These are phyloP conservation scores for Cadophora malorum DNA, from an alignment of 2,329 filamentous ascomycete genomes.

Conservation along the genomic window DNA sequence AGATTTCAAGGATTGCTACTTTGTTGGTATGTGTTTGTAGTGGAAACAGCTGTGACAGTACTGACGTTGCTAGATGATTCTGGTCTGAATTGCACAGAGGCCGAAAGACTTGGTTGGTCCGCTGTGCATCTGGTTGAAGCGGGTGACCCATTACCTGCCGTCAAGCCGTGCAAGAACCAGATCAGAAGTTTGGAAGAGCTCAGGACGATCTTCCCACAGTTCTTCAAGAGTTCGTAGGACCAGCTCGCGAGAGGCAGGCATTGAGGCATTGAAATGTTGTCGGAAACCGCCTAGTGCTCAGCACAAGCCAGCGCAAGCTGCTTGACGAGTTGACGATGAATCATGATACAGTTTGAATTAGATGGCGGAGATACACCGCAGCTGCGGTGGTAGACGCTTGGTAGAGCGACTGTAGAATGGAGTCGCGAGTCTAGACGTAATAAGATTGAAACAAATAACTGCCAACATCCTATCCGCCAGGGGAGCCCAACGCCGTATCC, in stretches of 20 bases:
- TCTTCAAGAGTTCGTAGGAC: slow-evolving; percentile 70
- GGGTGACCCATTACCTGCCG: slow-evolving; percentile 65
- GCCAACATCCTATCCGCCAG: neutral
- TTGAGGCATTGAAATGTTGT: neutral
- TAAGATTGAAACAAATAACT: neutral
- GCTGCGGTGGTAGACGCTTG: neutral
- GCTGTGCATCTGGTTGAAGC: slow-evolving; percentile 86
- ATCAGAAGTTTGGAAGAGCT: slow-evolving; percentile 80
- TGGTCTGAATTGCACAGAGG: slow-evolving; percentile 77
- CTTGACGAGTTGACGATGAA: neutral
- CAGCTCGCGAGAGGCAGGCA: neutral
- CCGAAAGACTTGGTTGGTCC: slow-evolving; percentile 83
- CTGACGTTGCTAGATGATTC: slow-evolving; percentile 74
- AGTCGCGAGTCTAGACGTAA: neutral
- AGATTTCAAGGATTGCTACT: slow-evolving; percentile 78
- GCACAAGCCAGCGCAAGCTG: neutral
- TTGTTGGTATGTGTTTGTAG: slow-evolving; percentile 75
- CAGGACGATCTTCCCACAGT: slow-evolving; percentile 76
- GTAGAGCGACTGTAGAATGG: neutral
- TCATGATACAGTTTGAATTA: neutral
- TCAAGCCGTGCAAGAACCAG: slow-evolving; percentile 73
- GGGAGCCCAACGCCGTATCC: slow-evolving; percentile 15
- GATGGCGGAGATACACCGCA: neutral
- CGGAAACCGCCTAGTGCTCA: too few species aligned
- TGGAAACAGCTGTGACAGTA: neutral